Base-by-base conservation (phyloP, 257 asterid genomes). In the Plectranthus barbatus region DNA sequence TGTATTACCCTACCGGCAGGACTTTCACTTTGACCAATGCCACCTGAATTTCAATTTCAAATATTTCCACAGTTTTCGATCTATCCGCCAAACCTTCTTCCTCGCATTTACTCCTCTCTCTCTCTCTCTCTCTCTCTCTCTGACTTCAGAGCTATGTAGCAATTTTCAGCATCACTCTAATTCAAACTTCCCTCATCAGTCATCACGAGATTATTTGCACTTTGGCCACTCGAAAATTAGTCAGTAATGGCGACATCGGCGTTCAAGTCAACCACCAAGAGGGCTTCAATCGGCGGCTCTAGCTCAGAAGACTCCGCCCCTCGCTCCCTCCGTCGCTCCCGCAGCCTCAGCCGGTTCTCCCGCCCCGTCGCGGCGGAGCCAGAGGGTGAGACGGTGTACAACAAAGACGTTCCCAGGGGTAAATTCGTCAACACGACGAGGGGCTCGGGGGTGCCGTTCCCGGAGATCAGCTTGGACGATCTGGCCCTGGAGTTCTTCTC, bases 381-480 rank as follows among this genome's bases (percentile, higher is more conserved):
- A 67, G 83, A 73, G 31, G 34, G 62, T 19, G 62, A 68, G 62
- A 46, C 53, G 42, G 81, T 73, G 14, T 77, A 82, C 76, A 70
- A 65, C 46, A 69, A 49, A 33, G 74, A 68, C 49, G 81, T 62
- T 10, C 80, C 87, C 1, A 81, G 71, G 71, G 93, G 96, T 13
- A 85, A 82, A 70, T 87, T 91, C 62, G 96, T 91, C 18, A 91
- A 84, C 77, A 87, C 94, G 0, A 73, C 19, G 20, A 73, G 97
- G 77, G 97, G 97, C 40, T 80, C 97, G 46, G 74, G 67, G 49
- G 14, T 69, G 50, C 51, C 60, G 54, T 79, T 81, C 33, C 81
- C 87, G 11, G 97, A 85, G 64, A 85, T 87, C 48, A 85, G 96
- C 78, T 84, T 91, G 50, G 96, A 91, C 64, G 97, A 91, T 81